A percentile compares a stretch with the other conserved stretches of the same genome.
These are phyloP conservation scores for Fusarium liriodendri DNA, from an alignment of 2,329 filamentous ascomycete species.

Conservation along the genomic window DNA sequence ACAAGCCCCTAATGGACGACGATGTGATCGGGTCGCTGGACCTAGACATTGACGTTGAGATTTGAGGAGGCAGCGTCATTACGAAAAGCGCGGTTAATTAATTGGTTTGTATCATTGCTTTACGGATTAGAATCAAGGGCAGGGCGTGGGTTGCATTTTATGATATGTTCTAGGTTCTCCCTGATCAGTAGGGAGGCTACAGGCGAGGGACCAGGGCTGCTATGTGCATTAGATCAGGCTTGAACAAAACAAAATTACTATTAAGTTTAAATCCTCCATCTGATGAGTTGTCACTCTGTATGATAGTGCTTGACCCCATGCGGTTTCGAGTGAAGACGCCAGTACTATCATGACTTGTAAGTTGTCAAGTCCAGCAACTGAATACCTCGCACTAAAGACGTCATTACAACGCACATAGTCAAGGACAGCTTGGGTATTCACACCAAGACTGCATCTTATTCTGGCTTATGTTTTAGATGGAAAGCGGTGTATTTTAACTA, in stretches of 20 bases:
- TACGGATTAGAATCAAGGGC: slow-evolving; percentile 19
- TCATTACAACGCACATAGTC: neutral
- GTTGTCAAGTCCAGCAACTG: neutral
- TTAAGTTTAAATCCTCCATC: neutral
- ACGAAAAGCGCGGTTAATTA: slow-evolving; percentile 14
- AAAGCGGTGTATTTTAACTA: neutral
- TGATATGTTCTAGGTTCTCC: neutral
- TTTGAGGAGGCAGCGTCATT: slow-evolving; percentile 57
- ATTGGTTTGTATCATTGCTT: neutral
- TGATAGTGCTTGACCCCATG: too few species aligned
- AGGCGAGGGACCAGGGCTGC: neutral
- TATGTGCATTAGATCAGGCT: slow-evolving; percentile 18
- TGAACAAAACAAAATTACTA: neutral
- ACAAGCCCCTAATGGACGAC: slow-evolving; percentile 87
- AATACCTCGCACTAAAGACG: too few species aligned
- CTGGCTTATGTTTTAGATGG: neutral
- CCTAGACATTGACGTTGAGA: slow-evolving; percentile 91
- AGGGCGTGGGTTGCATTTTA: slow-evolving; percentile 14
- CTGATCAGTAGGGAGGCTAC: neutral
- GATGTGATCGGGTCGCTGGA: slow-evolving; percentile 92
- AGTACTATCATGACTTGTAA: neutral
- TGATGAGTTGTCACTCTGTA: neutral
- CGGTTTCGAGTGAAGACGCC: neutral
- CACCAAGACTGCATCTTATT: neutral
- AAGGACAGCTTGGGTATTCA: neutral